These are phyloP conservation scores for Whalleya microplaca DNA, from an alignment of 2,329 filamentous ascomycete genomes.

Conservation along the genomic window DNA sequence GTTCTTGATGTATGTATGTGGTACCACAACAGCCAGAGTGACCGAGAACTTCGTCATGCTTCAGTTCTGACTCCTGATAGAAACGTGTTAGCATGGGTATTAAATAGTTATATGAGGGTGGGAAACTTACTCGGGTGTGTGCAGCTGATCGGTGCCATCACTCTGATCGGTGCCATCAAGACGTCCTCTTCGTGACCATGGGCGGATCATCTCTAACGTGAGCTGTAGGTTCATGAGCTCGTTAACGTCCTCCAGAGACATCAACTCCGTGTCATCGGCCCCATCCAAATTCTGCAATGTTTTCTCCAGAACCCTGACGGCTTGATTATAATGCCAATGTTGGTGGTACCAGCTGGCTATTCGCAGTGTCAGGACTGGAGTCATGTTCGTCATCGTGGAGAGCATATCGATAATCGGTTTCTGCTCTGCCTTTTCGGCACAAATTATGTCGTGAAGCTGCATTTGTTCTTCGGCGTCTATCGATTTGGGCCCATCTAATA, in stretches of 20 bases:
- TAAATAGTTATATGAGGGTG: too few species aligned
- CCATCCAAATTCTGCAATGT: not conserved
- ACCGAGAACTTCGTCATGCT: too few species aligned
- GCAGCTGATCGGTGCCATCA: too few species aligned
- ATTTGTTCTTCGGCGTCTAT: not conserved
- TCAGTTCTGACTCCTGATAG: too few species aligned
- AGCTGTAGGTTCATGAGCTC: slow-evolving; percentile 1
- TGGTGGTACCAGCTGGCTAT: not conserved
- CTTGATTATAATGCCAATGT: not conserved
- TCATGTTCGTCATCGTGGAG: not conserved
- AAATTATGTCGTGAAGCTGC: not conserved
- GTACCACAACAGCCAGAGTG: too few species aligned
- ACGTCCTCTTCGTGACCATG: too few species aligned
- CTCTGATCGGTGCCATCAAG: too few species aligned
- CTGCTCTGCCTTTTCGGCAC: not conserved
- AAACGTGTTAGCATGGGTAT: too few species aligned
- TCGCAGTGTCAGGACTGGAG: not conserved
- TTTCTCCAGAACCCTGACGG: not conserved
- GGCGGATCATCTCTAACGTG: not conserved
- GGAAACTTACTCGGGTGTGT: too few species aligned
- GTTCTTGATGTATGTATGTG: too few species aligned
- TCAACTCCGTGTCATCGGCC: not conserved
- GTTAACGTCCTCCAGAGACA: not conserved
- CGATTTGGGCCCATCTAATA: not conserved
- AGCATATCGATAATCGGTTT: not conserved